Percentiles rank a stretch among this genome's conserved stretches.
Conservation (phyloP, 2,329 filamentous ascomycete genomes). For the Fusarium sublunatum region DNA sequence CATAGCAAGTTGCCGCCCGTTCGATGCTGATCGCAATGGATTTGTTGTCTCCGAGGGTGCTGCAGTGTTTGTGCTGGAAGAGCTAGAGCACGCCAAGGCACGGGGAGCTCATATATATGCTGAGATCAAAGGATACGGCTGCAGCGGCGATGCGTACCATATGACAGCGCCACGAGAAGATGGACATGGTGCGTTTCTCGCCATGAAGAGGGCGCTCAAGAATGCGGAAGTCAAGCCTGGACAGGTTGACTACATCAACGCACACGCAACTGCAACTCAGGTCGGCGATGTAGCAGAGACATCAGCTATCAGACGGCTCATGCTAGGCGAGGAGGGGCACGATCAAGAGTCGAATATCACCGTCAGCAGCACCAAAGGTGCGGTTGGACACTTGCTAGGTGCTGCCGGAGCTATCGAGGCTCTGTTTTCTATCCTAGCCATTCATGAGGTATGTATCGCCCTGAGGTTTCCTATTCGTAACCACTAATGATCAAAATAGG, state of each 20-base stretch:
- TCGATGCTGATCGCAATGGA: slow-evolving; percentile 81
- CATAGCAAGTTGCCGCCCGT: slow-evolving; percentile 80
- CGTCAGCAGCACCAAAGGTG: slow-evolving; percentile 93
- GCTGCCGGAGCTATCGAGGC: slow-evolving; percentile 93
- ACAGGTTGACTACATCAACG: slow-evolving; percentile 91
- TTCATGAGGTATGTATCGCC: slow-evolving; percentile 73
- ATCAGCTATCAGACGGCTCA: slow-evolving; percentile 78
- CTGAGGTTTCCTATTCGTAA: not conserved
- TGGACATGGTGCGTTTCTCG: slow-evolving; percentile 81
- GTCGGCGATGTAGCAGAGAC: slow-evolving; percentile 93
- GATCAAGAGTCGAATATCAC: slow-evolving; percentile 73
- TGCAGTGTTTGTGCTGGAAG: slow-evolving; percentile 88
- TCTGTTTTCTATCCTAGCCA: slow-evolving; percentile 82
- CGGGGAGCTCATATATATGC: slow-evolving; percentile 87
- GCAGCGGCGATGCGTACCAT: slow-evolving; percentile 90
- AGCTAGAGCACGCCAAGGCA: slow-evolving; percentile 84
- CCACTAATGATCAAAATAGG: slow-evolving; percentile 62
- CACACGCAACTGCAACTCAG: slow-evolving; percentile 89
- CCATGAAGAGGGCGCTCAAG: slow-evolving; percentile 86
- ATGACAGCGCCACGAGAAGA: slow-evolving; percentile 90
- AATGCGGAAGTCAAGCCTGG: slow-evolving; percentile 76
- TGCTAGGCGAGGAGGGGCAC: slow-evolving; percentile 78
- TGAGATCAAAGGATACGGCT: slow-evolving; percentile 88
- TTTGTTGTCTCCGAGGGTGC: slow-evolving; percentile 96
- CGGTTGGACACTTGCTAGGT: slow-evolving; percentile 89